These are phyloP conservation scores for Phaseolus coccineus DNA, from an alignment of 331 rosid species.

Conservation along the genomic window DNA sequence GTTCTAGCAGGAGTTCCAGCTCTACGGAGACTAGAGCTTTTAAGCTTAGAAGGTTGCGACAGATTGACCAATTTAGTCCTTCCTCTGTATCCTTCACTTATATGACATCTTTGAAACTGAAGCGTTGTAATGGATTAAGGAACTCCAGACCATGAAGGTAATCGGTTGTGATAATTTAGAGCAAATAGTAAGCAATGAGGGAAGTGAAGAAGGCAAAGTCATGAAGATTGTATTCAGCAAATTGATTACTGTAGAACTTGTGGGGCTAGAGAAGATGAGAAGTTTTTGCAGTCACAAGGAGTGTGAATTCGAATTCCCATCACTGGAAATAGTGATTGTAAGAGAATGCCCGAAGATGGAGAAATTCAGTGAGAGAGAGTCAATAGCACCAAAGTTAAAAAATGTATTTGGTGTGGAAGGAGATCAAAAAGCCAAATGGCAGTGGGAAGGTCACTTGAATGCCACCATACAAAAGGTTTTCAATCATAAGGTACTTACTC, in stretches of 20 bases:
- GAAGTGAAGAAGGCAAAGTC: too few relatives aligned
- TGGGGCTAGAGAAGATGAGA: neutral
- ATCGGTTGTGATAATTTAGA: rapidly evolving
- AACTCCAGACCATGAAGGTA: neutral
- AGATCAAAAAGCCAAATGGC: neutral
- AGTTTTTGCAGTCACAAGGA: constrained; percentile 35
- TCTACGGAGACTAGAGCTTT: constrained; percentile 28
- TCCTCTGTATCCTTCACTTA: constrained; percentile 19
- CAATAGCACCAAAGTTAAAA: constrained; percentile 14
- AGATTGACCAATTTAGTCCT: neutral
- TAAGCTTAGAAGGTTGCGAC: rapidly evolving
- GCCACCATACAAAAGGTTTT: constrained; percentile 9
- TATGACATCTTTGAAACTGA: constrained; percentile 9
- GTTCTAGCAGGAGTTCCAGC: neutral
- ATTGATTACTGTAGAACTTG: constrained; percentile 38
- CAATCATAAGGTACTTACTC: constrained; percentile 26
- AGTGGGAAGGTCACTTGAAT: constrained; percentile 45
- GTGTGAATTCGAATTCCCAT: constrained; percentile 18
- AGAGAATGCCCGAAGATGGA: constrained; percentile 26
- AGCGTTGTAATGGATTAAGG: rapidly evolving
- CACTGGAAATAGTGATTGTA: constrained; percentile 34
- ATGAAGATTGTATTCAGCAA: constrained; percentile 19
- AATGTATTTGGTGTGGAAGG: neutral
- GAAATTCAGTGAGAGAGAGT: neutral
- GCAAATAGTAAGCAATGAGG: constrained; percentile 25